Conservation (phyloP, 768 basidiomycete genomes). For the Russula griseocarnosa region DNA sequence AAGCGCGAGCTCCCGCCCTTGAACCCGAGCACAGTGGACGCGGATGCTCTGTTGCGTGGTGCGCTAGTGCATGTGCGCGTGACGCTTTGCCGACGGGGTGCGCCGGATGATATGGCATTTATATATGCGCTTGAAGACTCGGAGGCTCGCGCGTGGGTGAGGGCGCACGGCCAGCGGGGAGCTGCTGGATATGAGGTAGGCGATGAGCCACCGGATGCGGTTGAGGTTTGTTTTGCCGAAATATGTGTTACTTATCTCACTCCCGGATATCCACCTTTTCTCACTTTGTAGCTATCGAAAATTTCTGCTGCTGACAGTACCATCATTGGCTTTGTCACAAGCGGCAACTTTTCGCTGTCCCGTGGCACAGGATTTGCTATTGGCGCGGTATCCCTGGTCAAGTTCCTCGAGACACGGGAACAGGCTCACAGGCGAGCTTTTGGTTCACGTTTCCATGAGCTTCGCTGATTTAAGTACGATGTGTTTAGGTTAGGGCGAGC, state of each 20-base stretch:
- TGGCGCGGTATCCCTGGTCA: conserved; percentile 61
- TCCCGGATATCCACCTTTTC: conserved; percentile 10
- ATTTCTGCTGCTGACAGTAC: conserved; percentile 39
- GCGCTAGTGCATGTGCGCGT: conserved; percentile 69
- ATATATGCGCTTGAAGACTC: conserved; percentile 62
- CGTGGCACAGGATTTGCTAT: conserved; percentile 76
- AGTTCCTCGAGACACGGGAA: conserved; percentile 48
- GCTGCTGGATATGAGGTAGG: conserved; percentile 25
- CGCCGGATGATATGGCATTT: conserved; percentile 67
- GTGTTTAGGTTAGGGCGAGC: conserved; percentile 21
- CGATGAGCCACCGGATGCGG: conserved; percentile 32
- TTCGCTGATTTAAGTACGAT: neutral
- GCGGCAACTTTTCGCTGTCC: conserved; percentile 77
- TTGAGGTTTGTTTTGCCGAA: conserved; percentile 32
- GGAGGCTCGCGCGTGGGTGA: conserved; percentile 49
- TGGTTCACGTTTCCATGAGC: neutral
- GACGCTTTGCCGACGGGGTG: conserved; percentile 59
- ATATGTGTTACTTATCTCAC: neutral
- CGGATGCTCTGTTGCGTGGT: conserved; percentile 48
- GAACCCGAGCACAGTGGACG: conserved; percentile 31
- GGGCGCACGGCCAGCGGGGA: conserved; percentile 33
- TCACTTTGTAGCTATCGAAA: conserved; percentile 43
- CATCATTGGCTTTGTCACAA: conserved; percentile 79
- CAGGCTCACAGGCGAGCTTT: conserved; percentile 43
- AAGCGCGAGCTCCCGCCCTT: conserved; percentile 50